A percentile compares a stretch with the other conserved stretches of the same genome.
Conservation (phyloP, 805 yeast genomes). For the Wilhelminamyces savonicus region DNA sequence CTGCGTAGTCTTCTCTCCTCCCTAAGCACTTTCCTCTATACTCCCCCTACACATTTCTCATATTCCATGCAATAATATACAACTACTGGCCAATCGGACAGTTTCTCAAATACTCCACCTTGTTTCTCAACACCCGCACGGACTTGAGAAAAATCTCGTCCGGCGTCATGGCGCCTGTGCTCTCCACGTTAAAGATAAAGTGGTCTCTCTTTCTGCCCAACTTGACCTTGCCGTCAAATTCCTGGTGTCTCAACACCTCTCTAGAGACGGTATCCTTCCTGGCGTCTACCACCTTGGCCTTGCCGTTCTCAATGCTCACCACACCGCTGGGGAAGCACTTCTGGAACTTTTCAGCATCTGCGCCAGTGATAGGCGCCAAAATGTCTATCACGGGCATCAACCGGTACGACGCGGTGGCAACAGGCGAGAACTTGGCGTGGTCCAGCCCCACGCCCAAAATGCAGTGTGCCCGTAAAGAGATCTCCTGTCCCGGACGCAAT, state of each 20-base stretch:
- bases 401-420: slow-evolving; percentile 93
- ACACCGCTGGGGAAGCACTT: slow-evolving; percentile 94
- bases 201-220: slow-evolving; percentile 90
- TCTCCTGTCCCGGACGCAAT: slow-evolving; percentile 95
- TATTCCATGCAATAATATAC: too few relatives aligned
- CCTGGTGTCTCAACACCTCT: slow-evolving; percentile 91
- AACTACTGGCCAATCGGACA: slow-evolving; percentile 64
- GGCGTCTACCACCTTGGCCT: slow-evolving; percentile 81
- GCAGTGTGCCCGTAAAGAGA: slow-evolving; percentile 84
- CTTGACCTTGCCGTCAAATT: slow-evolving; percentile 82
- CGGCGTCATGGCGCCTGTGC: slow-evolving; percentile 95
- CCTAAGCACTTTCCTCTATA: too few relatives aligned
- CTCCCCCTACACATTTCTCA: too few relatives aligned
- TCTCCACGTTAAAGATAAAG: slow-evolving; percentile 90
- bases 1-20: too few relatives aligned
- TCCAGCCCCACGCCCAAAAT: slow-evolving; percentile 88
- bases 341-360: slow-evolving; percentile 71
- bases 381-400: slow-evolving; percentile 84
- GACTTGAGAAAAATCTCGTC: slow-evolving; percentile 93
- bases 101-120: slow-evolving; percentile 71
- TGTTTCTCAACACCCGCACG: slow-evolving; percentile 76
- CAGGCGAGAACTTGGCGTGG: slow-evolving; percentile 97
- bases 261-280: slow-evolving; percentile 95
- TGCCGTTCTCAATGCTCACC: slow-evolving; percentile 62
- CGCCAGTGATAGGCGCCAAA: slow-evolving; percentile 65